Conservation (phyloP, 148 eudicot genomes). For the Cornus controversa region DNA sequence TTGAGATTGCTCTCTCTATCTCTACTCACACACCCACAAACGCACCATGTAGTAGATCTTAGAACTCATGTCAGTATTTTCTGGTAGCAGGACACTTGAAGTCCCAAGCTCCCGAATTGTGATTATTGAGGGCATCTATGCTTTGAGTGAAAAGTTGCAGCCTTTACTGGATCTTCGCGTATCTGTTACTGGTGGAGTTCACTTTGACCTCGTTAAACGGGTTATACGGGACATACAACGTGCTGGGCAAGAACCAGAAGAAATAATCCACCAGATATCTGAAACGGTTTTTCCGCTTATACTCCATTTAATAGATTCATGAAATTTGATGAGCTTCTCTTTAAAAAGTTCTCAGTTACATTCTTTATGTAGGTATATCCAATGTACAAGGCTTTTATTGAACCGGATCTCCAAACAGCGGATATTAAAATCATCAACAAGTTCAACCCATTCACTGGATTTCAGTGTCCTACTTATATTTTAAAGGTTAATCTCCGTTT, state of each 20-base stretch:
- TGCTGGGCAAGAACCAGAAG: constrained; percentile 96
- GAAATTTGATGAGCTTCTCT: constrained; percentile 6
- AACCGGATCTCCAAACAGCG: constrained; percentile 93
- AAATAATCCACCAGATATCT: constrained; percentile 93
- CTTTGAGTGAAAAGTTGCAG: constrained; percentile 83
- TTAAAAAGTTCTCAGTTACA: constrained; percentile 19
- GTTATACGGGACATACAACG: constrained; percentile 94
- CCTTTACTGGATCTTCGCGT: constrained; percentile 89
- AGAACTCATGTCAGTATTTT: constrained; percentile 16
- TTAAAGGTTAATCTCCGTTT: constrained; percentile 54
- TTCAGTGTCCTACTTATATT: constrained; percentile 85
- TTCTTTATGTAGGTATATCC: constrained; percentile 74
- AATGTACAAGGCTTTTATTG: constrained; percentile 98
- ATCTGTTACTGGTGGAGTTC: constrained; percentile 95
- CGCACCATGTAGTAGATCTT: not conserved
- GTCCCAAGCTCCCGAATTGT: constrained; percentile 89
- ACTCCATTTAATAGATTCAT: constrained; percentile 12
- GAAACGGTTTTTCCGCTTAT: constrained; percentile 63
- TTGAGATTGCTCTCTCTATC: too few species aligned
- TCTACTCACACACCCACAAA: too few species aligned
- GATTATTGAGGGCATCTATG: constrained; percentile 94
- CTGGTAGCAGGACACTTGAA: constrained; percentile 72
- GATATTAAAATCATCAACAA: constrained; percentile 88
- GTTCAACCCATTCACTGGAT: constrained; percentile 95
- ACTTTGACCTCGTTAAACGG: constrained; percentile 93